These are phyloP conservation scores for Tirmania nivea DNA, from an alignment of 495 filamentous ascomycete species.

Conservation along the genomic window DNA sequence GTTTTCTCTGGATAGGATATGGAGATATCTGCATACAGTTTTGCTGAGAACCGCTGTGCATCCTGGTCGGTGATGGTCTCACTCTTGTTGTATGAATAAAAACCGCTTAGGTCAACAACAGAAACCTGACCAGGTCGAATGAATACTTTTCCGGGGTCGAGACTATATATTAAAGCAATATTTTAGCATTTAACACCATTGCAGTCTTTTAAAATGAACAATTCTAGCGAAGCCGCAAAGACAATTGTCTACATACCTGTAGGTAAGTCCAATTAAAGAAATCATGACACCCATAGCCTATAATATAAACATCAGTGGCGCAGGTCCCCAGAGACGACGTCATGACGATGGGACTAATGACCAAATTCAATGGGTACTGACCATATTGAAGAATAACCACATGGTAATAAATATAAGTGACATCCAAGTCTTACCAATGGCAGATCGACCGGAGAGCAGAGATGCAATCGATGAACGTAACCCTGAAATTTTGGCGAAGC, in stretches of 20 bases:
- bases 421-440: not conserved
- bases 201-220: too few species aligned
- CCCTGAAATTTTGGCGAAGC: not conserved
- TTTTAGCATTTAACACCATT: too few species aligned
- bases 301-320: not conserved
- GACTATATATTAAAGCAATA: not conserved
- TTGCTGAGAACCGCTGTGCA: not conserved
- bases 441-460: not conserved
- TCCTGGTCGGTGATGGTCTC: not conserved
- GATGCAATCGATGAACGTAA: not conserved
- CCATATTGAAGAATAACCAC: not conserved
- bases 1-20: not conserved
- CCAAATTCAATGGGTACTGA: not conserved
- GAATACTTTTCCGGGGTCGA: not conserved
- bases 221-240: too few species aligned
- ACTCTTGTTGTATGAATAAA: not conserved
- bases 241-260: not conserved
- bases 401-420: not conserved
- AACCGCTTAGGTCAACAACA: not conserved
- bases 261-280: not conserved
- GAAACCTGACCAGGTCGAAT: not conserved
- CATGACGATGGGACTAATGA: not conserved
- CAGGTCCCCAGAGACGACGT: not conserved
- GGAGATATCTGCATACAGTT: not conserved
- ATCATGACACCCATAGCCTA: not conserved